Evolutionary conservation across 2,329 filamentous ascomycete genomes (phyloP), one percentile per base, ranked within the genome.

Genomic region (Cladosporium sp.): DNA sequence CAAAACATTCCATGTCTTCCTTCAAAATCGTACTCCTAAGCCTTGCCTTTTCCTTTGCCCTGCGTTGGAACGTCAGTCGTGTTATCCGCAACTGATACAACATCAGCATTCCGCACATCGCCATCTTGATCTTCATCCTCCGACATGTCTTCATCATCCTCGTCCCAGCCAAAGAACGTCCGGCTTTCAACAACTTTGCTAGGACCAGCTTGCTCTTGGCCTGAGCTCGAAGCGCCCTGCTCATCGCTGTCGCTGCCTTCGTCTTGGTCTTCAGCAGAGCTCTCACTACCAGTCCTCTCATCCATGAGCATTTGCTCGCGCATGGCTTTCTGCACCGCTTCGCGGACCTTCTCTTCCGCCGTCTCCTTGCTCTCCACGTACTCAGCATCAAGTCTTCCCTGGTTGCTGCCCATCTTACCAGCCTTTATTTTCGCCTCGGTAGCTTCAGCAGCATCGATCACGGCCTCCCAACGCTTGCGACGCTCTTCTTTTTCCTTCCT

Each of bases 301-400:
- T 79, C 83, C 68, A 82, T 84, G 55, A 79, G 78, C 59, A 65
- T 58, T 2, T 85, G 85, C 15, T 80, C 77, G 73, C 84, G 86
- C 77, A 91, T 86, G 7, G 85, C 87, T 49, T 82, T 83, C 42
- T 88, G 69, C 5, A 93, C 88, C 3, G 89, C 89, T 65, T 90
- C 85, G 39, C 89, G 79, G 0, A 91, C 93, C 72, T 89, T 88
- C 75, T 95, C 91, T 63, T 84, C 87, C 24, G 88, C 89, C 70
- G 96, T 91, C 66, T 97, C 92, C 73, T 95, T 96, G 63, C 91
- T 88, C 71, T 99, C 94, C 39, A 97, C 86, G 91, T 93, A 99
- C 70, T 93, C 89, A 0, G 90, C 91, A 68, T 97, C 91, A 39
- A 97, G 64, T 61, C 82, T 77, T 17, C 77, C 78, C 74, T 71